Evolutionary conservation across 2,329 filamentous ascomycete genomes (phyloP), one percentile per base, ranked within the genome.

Genomic region (Aureobasidium mangrovei): DNA sequence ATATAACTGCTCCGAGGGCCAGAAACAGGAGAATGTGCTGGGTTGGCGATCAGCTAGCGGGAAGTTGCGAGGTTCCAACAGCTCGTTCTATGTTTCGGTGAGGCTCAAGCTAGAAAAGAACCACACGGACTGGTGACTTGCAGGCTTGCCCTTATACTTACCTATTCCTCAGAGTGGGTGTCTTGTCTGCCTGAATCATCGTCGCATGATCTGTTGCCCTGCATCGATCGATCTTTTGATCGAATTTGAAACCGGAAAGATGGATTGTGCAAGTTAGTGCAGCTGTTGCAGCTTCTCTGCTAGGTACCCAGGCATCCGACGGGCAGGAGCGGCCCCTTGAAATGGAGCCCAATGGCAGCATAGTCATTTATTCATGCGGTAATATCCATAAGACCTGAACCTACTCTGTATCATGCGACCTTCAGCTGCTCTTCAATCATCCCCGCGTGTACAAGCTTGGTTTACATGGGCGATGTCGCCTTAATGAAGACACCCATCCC

Each of bases 151-250:
- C 27, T 39, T 40, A 49, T 49, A 26, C 12, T 10, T 8, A 12
- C n/a, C 9, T 26, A n/a, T 31, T 32, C n/a, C 26, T 24, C 18
- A 7, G 8, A n/a, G 18, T n/a, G 33, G 12, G 5, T 49, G 27
- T 26, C 26, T 49, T 26, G 28, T 31, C 8, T 26, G 46, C 36
- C 27, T 32, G 7, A 24, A 18, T 7, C n/a, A 7, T 24, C 33
- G 40, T 49, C 46, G 27, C 46, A 49, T 49, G 46, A 49, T 36
- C 40, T 7, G 9, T 18, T 49, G 46, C 46, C 27, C 35, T 18
- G 36, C 46, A 40, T 32, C 7, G 27, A 32, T 27, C 10, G 2
- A 39, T 24, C 8, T 40, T 10, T n/a, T 31, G 9, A 9, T 24
- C 7, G 7, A 40, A 10, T n/a, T 32, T 28, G 28, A 40, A 39